These are phyloP conservation scores for Chiua virens DNA, from an alignment of 768 basidiomycete genomes.

Conservation along the genomic window DNA sequence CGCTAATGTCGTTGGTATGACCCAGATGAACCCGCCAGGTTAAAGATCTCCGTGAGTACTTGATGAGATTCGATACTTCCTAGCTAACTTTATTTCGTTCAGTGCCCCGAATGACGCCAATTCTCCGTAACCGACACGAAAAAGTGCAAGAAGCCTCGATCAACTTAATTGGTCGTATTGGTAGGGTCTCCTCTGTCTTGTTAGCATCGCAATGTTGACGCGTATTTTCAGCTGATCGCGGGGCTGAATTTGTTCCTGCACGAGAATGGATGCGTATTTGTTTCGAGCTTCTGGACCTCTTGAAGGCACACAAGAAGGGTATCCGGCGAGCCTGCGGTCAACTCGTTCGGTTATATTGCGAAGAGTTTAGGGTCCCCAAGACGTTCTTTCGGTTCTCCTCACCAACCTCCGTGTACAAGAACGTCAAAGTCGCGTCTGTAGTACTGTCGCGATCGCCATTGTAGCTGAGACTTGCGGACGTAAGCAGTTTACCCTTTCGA, in stretches of 20 bases:
- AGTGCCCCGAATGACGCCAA: constrained; percentile 99
- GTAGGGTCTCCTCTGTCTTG: constrained; percentile 30
- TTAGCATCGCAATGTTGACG: constrained; percentile 4
- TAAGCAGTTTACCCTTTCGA: constrained; percentile 24
- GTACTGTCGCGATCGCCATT: constrained; percentile 96
- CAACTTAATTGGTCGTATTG: constrained; percentile 98
- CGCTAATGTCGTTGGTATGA: constrained; percentile 99
- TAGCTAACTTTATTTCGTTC: constrained; percentile 9
- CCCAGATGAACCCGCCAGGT: constrained; percentile 99
- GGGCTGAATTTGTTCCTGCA: constrained; percentile 97
- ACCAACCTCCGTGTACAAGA: constrained; percentile 98
- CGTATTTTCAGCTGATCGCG: constrained; percentile 76
- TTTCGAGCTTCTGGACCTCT: constrained; percentile 93
- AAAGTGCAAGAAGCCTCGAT: constrained; percentile 99
- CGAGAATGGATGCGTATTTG: constrained; percentile 99
- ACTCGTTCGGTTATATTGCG: constrained; percentile 99
- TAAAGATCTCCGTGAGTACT: constrained; percentile 89
- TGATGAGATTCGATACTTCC: background rate
- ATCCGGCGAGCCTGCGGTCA: constrained; percentile 98
- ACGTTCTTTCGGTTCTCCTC: constrained; percentile 91
- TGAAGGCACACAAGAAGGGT: constrained; percentile 99
- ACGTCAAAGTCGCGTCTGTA: constrained; percentile 97
- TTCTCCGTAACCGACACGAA: constrained; percentile 96
- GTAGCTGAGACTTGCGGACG: constrained; percentile 91
- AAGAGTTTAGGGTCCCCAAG: constrained; percentile 99